Base-by-base conservation (phyloP, 2,329 filamentous ascomycete species). In the Xylaria sp. region DNA sequence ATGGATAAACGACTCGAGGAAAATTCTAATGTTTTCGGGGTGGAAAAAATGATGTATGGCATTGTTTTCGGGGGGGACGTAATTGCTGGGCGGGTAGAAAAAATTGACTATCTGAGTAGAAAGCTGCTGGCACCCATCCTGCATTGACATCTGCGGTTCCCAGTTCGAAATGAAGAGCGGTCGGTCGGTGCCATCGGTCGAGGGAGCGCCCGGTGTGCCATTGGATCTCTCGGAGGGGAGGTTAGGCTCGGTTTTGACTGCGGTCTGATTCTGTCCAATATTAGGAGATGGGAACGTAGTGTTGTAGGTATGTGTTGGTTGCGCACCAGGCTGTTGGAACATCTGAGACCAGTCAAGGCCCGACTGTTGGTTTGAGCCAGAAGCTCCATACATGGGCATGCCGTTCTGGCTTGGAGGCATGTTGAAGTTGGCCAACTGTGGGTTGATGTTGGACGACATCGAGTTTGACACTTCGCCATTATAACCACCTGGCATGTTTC, bases 271-370 rank as follows among this genome's bases (percentile, higher is more conserved):
- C 83, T 90, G 86, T 81, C 86, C 85, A 86, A 87, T 84, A 85
- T 90, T 90, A 85, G 90, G 82, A 79, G 71, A 69, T 65, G 85
- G 89, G 78, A 86, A 84, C 79, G 83, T 83, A 82, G 84, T 87
- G 84, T 87, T 86, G 82, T 88, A 89, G 81, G 85, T 84, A 81
- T 89, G 84, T 71, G 70, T 70, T 71, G 62, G 63, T 81, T 90
- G 88, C 83, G 88, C 85, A 86, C 89, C 89, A 83, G 89, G 81
- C 83, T 90, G 90, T 74, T 71, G 77, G 84, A 93, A 93, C 89
- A 93, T 92, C 79, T 91, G 87, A 77, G 90, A 87, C 91, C 91
- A 93, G 82, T 93, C 91, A 83, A 91, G 83, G 83, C 86, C 81
- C 79, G 85, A 83, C 82, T 87, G 85, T 81, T 89, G 88, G 80